These are phyloP conservation scores for Blakeslea trispora DNA, from an alignment of 371 early-diverging fungal species.

Conservation along the genomic window DNA sequence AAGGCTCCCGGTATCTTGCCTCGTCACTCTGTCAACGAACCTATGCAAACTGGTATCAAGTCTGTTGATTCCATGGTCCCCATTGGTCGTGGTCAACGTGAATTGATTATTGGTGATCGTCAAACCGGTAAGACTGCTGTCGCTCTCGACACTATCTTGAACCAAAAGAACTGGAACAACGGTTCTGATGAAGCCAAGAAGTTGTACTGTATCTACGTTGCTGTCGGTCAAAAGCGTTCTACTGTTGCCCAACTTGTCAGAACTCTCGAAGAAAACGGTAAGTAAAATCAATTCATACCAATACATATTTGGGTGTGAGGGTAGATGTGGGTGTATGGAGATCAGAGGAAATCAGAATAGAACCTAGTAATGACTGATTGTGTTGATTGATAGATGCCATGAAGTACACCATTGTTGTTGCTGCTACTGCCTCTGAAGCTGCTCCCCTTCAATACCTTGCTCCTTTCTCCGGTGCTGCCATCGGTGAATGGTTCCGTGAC, in stretches of 20 bases:
- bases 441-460: constrained; percentile 96
- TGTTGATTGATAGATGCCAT: constrained; percentile 27
- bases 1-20: constrained; percentile 98
- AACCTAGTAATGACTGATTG: no score
- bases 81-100: constrained; percentile 98
- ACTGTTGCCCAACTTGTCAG: constrained; percentile 97
- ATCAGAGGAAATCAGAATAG: not conserved
- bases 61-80: constrained; percentile 98
- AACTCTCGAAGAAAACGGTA: constrained; percentile 88
- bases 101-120: constrained; percentile 98
- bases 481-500: constrained; percentile 97
- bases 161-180: constrained; percentile 95
- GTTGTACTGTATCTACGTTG: constrained; percentile 97
- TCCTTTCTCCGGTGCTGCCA: constrained; percentile 93
- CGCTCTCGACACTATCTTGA: constrained; percentile 94
- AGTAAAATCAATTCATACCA: not conserved
- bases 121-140: constrained; percentile 98
- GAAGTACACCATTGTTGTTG: constrained; percentile 95
- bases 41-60: constrained; percentile 98
- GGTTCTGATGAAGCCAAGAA: constrained; percentile 46
- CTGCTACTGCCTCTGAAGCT: constrained; percentile 95
- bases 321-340: not conserved
- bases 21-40: constrained; percentile 95
- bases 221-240: constrained; percentile 97
- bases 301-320: no score